A percentile compares a stretch with the other conserved stretches of the same genome.
These are phyloP conservation scores for Phaffomyces antillensis DNA, from an alignment of 805 yeast genomes.

Conservation along the genomic window DNA sequence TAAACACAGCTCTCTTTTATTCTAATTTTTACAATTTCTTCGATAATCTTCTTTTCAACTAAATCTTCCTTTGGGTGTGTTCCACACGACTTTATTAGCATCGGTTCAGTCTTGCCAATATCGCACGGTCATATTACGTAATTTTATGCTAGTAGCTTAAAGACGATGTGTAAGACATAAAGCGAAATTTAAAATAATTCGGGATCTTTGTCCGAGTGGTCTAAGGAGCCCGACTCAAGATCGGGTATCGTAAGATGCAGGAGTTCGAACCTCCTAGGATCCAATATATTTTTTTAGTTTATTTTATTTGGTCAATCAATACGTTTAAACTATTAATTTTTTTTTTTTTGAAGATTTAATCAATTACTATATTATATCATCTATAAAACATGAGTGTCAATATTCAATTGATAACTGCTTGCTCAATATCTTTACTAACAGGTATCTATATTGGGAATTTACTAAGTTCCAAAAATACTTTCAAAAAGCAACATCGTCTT, in stretches of 20 bases:
- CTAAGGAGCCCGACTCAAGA: constrained; percentile 12
- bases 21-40: too few species aligned
- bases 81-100: too few species aligned
- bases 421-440: constrained; percentile 30
- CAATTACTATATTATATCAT: not conserved
- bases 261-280: constrained; percentile 12
- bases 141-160: too few species aligned
- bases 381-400: constrained; percentile 12
- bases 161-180: too few species aligned
- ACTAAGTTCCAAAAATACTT: constrained; percentile 1
- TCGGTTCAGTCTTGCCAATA: too few species aligned
- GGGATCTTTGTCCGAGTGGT: constrained; percentile 12
- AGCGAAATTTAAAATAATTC: too few species aligned
- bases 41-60: too few species aligned
- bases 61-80: too few species aligned
- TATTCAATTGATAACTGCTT: constrained; percentile 27
- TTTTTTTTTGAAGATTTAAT: not conserved
- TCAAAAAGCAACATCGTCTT: not conserved
- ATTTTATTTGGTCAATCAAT: too few species aligned
- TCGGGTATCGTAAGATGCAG: constrained; percentile 10
- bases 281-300: constrained; percentile 7
- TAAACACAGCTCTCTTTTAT: too few species aligned
- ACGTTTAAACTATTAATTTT: too few species aligned
- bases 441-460: constrained; percentile 29
- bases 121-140: too few species aligned